Evolutionary conservation across 805 yeast species (phyloP).

Genomic region (Metschnikowia kunwiensis): DNA sequence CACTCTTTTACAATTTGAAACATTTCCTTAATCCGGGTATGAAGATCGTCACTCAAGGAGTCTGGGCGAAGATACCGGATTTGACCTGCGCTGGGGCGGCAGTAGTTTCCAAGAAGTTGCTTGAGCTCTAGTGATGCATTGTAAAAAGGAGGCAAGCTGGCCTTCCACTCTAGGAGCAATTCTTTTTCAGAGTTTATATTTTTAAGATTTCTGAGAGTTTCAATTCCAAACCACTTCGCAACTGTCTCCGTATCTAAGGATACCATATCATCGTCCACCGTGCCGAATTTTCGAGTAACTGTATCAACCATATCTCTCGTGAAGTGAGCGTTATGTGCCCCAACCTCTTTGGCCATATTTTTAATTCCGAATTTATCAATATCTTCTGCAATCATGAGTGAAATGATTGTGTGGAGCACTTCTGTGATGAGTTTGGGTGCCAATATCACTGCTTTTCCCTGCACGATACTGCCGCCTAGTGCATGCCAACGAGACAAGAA

Average conservation of each 20-base stretch:
- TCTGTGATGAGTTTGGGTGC: constrained; percentile 24
- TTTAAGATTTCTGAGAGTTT: constrained; percentile 34
- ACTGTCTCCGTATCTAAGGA: constrained; percentile 43
- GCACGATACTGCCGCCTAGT: constrained; percentile 53
- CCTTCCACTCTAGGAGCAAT: constrained; percentile 61
- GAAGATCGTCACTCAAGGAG: constrained; percentile 41
- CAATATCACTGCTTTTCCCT: constrained; percentile 40
- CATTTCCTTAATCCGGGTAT: constrained; percentile 29
- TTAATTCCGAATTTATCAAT: constrained; percentile 15
- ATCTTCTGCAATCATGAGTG: constrained; percentile 26
- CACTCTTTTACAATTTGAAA: constrained; percentile 32
- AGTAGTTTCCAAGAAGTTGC: constrained; percentile 54
- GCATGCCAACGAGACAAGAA: constrained; percentile 51
- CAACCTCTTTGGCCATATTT: constrained; percentile 19
- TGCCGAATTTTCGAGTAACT: constrained; percentile 35
- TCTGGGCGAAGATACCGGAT: constrained; percentile 54
- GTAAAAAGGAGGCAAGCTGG: constrained; percentile 60
- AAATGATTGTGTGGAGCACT: constrained; percentile 25
- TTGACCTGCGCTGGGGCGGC: constrained; percentile 41
- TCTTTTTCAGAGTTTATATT: constrained; percentile 37
- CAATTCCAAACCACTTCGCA: constrained; percentile 62
- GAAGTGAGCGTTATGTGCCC: constrained; percentile 24
- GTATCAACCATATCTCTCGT: constrained; percentile 47
- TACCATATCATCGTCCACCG: constrained; percentile 26
- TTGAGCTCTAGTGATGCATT: constrained; percentile 56